Base-by-base conservation (phyloP, 345 rosid species). In the Citrus glauca region DNA sequence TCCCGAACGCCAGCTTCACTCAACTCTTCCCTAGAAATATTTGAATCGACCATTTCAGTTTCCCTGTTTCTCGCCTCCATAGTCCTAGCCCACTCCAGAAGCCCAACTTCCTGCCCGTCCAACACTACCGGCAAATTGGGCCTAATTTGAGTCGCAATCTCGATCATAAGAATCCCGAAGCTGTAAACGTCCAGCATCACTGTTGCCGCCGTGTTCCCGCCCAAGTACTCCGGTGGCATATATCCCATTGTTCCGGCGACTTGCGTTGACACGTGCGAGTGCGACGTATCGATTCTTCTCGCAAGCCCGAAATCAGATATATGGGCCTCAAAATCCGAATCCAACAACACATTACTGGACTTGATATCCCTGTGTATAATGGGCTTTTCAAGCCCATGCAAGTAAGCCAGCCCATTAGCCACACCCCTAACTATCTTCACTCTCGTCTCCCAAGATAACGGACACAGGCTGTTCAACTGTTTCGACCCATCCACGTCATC, bases 191-290 rank as follows among this genome's bases (percentile, higher is more conserved):
- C 99, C 0, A 92, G 92, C 73, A 78, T 79, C 32, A 81, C 79
- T 0, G 98, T 92, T 0, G 99, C 98, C 0, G 83, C 82, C 2
- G 91, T 91, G 72, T 80, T 83, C 48, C 99, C 99, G 7, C 86
- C 94, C 82, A 82, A 81, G 78, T 89, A 95, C 88, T 95, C 99
- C 61, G 99, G 99, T 2, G 99, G 98, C 99, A 95, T 95, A 80
- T 95, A 95, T 16, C 99, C 99, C 92, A 93, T 90, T 0, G 98
- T 93, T 9, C 98, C 98, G 2, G 99, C 99, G 0, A 92, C 92
- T 35, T 95, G 97, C 3, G 97, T 95, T n/a, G 97, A 95, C 2
- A 93, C 94, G 66, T 93, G 99, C 4, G 99, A 84, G 8, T 77
- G 89, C 1, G 90, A 84, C 37, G 72, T 35, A 3, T 85, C 85